Evolutionary conservation across 1,284 basidiomycete genomes (phyloP).

Genomic region (Wolfiporia cocos): DNA sequence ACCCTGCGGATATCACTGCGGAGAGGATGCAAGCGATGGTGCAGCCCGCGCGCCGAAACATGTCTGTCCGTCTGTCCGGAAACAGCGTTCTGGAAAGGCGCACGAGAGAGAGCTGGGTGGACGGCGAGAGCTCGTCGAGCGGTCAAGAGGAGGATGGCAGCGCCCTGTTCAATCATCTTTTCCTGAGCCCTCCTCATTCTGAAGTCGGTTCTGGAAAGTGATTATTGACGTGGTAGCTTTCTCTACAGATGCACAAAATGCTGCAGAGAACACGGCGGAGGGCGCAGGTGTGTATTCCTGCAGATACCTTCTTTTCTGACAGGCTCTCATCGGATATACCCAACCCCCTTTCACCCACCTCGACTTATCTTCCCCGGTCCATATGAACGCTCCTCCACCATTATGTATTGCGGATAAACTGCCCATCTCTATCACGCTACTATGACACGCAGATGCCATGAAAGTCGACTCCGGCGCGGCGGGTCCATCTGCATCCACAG

Average conservation of each 20-base stretch:
- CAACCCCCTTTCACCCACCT: constrained; percentile 2
- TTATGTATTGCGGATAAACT: too few relatives aligned
- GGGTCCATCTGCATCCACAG: constrained; percentile 14
- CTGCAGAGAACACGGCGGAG: constrained; percentile 17
- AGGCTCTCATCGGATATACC: too few relatives aligned
- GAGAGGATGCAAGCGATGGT: constrained; percentile 34
- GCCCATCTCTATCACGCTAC: too few relatives aligned
- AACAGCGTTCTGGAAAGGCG: background rate
- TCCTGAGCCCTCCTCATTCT: constrained; percentile 9
- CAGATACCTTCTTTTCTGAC: too few relatives aligned
- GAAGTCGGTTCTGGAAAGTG: constrained; percentile 5
- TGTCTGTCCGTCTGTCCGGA: background rate
- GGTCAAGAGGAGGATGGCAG: constrained; percentile 2
- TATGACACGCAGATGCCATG: constrained; percentile 42
- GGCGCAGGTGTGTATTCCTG: constrained; percentile 28
- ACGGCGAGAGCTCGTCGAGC: background rate
- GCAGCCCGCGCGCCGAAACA: constrained; percentile 1
- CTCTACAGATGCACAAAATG: constrained; percentile 26
- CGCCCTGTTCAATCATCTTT: constrained; percentile 17
- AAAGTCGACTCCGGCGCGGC: constrained; percentile 36
- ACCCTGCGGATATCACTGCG: constrained; percentile 47
- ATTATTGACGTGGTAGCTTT: constrained; percentile 27
- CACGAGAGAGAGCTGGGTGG: background rate
- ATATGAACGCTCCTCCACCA: too few relatives aligned
- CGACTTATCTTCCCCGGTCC: background rate